Percentiles rank a stretch among this genome's conserved stretches.
Conservation (phyloP, 306 rosid genomes). For the Dalbergia cochinchinensis region DNA sequence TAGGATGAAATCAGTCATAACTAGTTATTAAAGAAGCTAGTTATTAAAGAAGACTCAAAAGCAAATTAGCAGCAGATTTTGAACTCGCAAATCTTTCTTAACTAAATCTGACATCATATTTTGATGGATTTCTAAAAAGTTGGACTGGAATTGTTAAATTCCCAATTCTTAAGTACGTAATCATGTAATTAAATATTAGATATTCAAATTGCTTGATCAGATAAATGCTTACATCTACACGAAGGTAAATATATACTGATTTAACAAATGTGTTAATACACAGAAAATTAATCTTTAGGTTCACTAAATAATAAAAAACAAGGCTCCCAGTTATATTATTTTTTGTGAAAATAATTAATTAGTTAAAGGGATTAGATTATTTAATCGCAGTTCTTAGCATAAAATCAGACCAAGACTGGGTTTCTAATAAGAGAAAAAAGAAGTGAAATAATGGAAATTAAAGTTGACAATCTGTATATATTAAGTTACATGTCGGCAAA, state of each 20-base stretch:
- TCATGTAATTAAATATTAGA: not conserved
- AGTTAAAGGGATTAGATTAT: too few relatives aligned
- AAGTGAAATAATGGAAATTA: not conserved
- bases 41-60: not conserved
- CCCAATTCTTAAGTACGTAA: not conserved
- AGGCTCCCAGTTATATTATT: too few relatives aligned
- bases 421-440: not conserved
- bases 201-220: too few relatives aligned
- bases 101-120: not conserved
- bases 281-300: not conserved
- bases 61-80: not conserved
- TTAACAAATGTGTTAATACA: not conserved
- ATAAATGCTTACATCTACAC: too few relatives aligned
- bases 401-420: not conserved
- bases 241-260: not conserved
- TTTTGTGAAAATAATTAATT: not conserved
- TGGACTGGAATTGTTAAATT: not conserved
- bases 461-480: not conserved
- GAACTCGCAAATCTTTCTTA: not conserved
- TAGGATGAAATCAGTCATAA: not conserved
- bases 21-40: not conserved
- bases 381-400: not conserved
- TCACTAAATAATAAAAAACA: not conserved
- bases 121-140: not conserved
- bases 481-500: not conserved